Evolutionary conservation across 2,329 filamentous ascomycete genomes (phyloP).

Genomic region (Raffaelea deltoideospora): DNA sequence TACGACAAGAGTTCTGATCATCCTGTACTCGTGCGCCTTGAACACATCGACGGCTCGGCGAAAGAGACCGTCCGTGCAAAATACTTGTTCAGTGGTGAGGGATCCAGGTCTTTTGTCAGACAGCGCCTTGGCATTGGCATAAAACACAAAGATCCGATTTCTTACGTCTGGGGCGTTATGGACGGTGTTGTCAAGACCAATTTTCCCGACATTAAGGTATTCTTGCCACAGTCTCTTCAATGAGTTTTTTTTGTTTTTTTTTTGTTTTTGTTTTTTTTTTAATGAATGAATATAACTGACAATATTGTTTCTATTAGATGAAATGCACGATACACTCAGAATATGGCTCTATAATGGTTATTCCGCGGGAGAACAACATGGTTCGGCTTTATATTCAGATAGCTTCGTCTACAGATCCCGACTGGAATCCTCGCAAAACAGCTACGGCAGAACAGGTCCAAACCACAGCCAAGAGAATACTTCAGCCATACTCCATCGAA

Average conservation of each 20-base stretch:
- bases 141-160: slow-evolving; percentile 53
- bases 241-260: too few species aligned
- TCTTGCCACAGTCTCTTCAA: too few species aligned
- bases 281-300: too few species aligned
- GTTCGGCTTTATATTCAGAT: slow-evolving; percentile 59
- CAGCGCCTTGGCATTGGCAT: slow-evolving; percentile 55
- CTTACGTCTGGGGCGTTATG: slow-evolving; percentile 63
- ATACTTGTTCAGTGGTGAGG: slow-evolving; percentile 59
- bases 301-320: slow-evolving; percentile 39
- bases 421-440: slow-evolving; percentile 46
- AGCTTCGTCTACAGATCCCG: slow-evolving; percentile 42
- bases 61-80: slow-evolving; percentile 54
- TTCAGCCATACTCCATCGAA: slow-evolving; percentile 51
- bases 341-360: slow-evolving; percentile 65
- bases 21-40: slow-evolving; percentile 64
- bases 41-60: slow-evolving; percentile 57
- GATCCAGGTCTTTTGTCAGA: slow-evolving; percentile 51
- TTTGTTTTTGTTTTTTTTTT: too few species aligned
- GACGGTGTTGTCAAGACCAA: slow-evolving; percentile 58
- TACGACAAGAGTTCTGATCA: slow-evolving; percentile 45
- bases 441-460: slow-evolving; percentile 51
- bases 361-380: slow-evolving; percentile 55
- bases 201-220: slow-evolving; percentile 67
- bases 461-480: slow-evolving; percentile 46
- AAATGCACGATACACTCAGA: slow-evolving; percentile 64